phyloP scores from a whole-genome alignment of 768 basidiomycete genomes.

The Leccinum broughii region DNA sequence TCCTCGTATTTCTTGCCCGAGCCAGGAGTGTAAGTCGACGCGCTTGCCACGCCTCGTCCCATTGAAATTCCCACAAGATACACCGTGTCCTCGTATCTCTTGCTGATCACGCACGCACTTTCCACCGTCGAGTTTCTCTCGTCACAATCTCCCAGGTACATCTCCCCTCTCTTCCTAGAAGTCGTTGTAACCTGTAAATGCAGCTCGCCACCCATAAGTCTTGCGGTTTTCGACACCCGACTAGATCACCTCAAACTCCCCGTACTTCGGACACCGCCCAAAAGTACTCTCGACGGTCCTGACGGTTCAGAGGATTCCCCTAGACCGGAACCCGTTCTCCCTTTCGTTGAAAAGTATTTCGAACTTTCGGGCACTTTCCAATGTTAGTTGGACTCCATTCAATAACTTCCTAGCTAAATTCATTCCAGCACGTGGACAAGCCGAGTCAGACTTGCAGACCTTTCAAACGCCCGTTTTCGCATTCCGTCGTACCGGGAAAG shows the following conservation, averaged over 20 bases:
- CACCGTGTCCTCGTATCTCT: conserved; percentile 53
- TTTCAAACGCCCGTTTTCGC: conserved; percentile 7
- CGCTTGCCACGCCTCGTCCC: neutral
- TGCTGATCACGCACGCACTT: conserved; percentile 48
- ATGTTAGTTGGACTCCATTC: conserved; percentile 36
- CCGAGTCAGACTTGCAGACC: neutral
- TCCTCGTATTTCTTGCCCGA: conserved; percentile 51
- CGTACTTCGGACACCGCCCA: conserved; percentile 36
- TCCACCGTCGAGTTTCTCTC: conserved; percentile 41
- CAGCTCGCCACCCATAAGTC: conserved; percentile 28
- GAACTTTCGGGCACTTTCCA: conserved; percentile 49
- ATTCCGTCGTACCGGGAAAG: conserved; percentile 14
- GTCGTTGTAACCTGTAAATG: neutral
- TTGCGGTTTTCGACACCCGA: conserved; percentile 63
- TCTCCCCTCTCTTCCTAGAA: conserved; percentile 3
- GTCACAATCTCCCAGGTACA: conserved; percentile 23
- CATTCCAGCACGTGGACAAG: conserved; percentile 11
- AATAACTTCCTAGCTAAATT: neutral
- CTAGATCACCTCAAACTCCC: conserved; percentile 54
- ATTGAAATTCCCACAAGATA: conserved; percentile 22
- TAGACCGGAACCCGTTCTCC: conserved; percentile 38
- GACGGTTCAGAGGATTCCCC: conserved; percentile 21
- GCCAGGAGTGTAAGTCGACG: conserved; percentile 25
- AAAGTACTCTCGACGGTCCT: conserved; percentile 14
- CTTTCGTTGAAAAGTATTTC: conserved; percentile 54